Evolutionary conservation across 2,329 filamentous ascomycete species (phyloP).

Genomic region (Trichoderma sp.): DNA sequence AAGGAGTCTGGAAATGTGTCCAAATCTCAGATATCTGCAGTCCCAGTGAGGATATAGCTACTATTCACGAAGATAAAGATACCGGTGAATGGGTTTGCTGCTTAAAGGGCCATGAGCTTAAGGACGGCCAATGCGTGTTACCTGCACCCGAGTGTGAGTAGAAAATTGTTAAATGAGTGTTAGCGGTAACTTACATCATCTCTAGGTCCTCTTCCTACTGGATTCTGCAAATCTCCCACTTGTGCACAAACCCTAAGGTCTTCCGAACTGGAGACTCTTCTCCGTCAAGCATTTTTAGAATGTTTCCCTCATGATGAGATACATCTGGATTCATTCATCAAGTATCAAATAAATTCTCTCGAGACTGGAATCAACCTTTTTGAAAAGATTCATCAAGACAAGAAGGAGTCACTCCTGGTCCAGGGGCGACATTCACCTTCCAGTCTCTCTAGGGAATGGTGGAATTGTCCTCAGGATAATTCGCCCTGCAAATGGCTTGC

Average conservation of each 20-base stretch:
- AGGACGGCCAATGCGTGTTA: not conserved
- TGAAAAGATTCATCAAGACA: not conserved
- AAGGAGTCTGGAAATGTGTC: constrained; percentile 5
- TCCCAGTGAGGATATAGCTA: not conserved
- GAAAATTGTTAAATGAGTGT: not conserved
- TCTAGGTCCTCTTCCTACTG: not conserved
- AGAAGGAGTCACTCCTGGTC: not conserved
- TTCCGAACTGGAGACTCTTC: not conserved
- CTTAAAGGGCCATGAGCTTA: not conserved
- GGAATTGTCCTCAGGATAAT: not conserved
- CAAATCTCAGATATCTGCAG: not conserved
- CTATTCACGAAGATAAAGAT: not conserved
- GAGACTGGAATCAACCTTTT: not conserved
- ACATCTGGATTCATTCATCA: not conserved
- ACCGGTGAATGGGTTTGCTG: constrained; percentile 5
- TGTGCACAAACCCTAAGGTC: not conserved
- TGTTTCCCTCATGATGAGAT: not conserved
- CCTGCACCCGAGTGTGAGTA: not conserved
- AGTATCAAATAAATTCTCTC: not conserved
- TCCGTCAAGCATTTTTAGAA: not conserved
- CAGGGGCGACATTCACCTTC: not conserved
- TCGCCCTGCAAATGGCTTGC: constrained; percentile 9
- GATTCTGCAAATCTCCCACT: not conserved
- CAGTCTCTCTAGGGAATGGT: not conserved
- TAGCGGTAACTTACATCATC: not conserved